Base-by-base conservation (phyloP, 2,329 filamentous ascomycete species). In the Fusarium verticillioides region DNA sequence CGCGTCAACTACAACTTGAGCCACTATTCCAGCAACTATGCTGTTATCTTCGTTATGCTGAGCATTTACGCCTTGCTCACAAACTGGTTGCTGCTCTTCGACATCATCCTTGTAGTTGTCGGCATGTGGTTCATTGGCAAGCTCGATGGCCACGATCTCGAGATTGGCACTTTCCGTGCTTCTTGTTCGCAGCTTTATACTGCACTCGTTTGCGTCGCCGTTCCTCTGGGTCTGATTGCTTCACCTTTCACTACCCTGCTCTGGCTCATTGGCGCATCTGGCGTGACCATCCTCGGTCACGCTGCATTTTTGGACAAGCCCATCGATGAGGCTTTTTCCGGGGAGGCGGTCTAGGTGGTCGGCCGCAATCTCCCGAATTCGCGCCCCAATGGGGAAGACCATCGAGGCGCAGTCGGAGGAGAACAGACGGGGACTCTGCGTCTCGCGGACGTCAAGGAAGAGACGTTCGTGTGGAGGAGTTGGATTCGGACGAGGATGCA, bases 271-370 rank as follows among this genome's bases (percentile, higher is more conserved):
- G 96, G 96, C 82, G 96, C 96, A 78, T 96, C 93, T 78, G 95
- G 94, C 82, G 94, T 98, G 82, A 94, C 92, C 82, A 97, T 98
- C 77, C 87, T 98, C 76, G 96, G 96, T 84, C 96, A 99, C 86
- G 96, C 96, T 78, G 89, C 95, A 73, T 91, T 98, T 82, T 92
- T 98, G 93, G 96, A 98, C 83, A 98, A 97, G 90, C 96, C 96
- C 68, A 97, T 98, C 88, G 96, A 98, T 92, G 96, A 97, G 95
- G 95, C 95, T 98, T 99, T 99, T 98, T 98, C 96, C 89, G 96
- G 97, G 95, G 96, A 99, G 96, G 96, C 96, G 95, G 96, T 99
- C 93, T 99, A 98, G 92, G 90, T 97, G 95, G 95, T 98, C 96
- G 96, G 94, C 96, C 96, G 96, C 96, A 93, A 96, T 93, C 95